Evolutionary conservation across 1,284 basidiomycete species (phyloP), one percentile per base, ranked within the genome.

Genomic region (Blastosporella zonata): DNA sequence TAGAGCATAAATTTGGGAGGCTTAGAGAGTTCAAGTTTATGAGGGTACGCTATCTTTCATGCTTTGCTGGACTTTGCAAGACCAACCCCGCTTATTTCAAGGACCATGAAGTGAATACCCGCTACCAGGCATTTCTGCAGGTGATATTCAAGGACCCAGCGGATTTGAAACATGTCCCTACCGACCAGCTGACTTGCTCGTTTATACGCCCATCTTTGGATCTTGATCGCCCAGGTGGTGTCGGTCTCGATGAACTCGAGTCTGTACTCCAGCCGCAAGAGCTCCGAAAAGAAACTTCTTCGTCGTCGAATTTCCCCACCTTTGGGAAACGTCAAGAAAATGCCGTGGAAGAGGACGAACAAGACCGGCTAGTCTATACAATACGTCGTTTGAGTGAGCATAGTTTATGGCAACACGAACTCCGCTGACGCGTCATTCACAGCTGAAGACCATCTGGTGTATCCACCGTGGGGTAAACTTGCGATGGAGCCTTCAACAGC

Each of bases 1-100:
- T 85, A 18, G 82, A 85, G 64, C 70, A 69, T 18, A 74, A 72
- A 49, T 84, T 77, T 60, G 82, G 82, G 12, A 65, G 67, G 9
- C 61, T 84, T 29, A 64, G 68, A 25, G 74, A 80, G 49, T 79
- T 72, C 49, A 64, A 65, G 31, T 64, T 81, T 34, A 46, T 60
- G 22, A 68, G 74, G 60, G 82, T 83, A 58, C 49, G 75, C 55
- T 35, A 38, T 66, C 37, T 36, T 35, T 6, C 31, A 47, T 17
- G 38, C 17, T 20, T 38, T 17, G 6, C 12, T 28, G 27, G 27
- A 9, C 23, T 45, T n/a, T 12, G 39, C 21, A 6, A 52, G 40
- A 37, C 27, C 9, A 27, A 38, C 38, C 15, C 22, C 31, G 27
- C 22, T 17, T 12, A 49, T 40, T 42, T 38, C 28, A 52, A 84